Evolutionary conservation across 805 yeast species (phyloP).

Genomic region (Myxozyma nipponensis): DNA sequence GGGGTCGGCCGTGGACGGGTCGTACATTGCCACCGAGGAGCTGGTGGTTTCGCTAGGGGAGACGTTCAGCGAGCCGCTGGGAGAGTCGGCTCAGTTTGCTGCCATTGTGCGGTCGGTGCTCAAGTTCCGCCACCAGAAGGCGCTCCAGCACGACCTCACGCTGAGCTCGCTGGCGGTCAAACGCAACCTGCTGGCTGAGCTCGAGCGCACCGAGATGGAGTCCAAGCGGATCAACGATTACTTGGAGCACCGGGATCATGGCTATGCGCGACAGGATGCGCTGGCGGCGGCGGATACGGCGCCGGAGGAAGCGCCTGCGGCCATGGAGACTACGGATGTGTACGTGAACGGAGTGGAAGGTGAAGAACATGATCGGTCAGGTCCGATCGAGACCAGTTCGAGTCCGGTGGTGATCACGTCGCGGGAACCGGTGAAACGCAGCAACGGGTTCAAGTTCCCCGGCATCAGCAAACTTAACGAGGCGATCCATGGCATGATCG

Average conservation of each 20-base stretch:
- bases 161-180: conserved; percentile 40
- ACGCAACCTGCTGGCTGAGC: conserved; percentile 35
- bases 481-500: conserved; percentile 58
- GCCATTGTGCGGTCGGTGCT: conserved; percentile 54
- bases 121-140: conserved; percentile 57
- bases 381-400: not conserved
- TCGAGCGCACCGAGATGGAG: conserved; percentile 46
- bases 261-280: not conserved
- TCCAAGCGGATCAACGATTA: conserved; percentile 42
- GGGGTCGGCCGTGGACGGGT: conserved; percentile 79
- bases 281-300: not conserved
- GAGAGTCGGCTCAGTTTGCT: conserved; percentile 66
- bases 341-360: not conserved
- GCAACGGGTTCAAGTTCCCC: conserved; percentile 50
- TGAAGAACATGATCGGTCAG: too few species aligned
- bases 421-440: conserved; percentile 31
- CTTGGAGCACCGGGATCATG: conserved; percentile 15
- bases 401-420: conserved; percentile 9
- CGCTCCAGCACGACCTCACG: conserved; percentile 49
- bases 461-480: conserved; percentile 50
- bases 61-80: conserved; percentile 63
- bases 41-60: conserved; percentile 53
- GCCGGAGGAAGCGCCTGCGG: not conserved
- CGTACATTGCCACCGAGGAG: conserved; percentile 49
- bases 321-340: not conserved